Conservation (phyloP, 2,329 filamentous ascomycete genomes). For the Hysterium pulicare region DNA sequence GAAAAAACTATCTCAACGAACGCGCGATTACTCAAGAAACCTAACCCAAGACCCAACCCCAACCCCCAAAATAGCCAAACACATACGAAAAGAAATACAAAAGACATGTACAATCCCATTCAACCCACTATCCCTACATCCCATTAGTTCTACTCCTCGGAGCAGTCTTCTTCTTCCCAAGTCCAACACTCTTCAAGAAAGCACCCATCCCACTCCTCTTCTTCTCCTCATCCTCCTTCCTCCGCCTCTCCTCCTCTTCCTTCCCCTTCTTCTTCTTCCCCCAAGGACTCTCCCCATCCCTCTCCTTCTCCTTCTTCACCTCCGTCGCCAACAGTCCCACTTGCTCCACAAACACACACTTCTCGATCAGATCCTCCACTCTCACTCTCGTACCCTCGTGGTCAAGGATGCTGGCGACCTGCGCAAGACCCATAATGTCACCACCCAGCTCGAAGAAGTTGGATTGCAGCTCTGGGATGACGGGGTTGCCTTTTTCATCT, state of each 20-base stretch:
- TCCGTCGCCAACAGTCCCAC: constrained; percentile 23
- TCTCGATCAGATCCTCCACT: constrained; percentile 32
- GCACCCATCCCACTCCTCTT: constrained; percentile 12
- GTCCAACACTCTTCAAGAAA: constrained; percentile 9
- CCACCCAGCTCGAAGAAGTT: constrained; percentile 34
- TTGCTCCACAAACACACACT: constrained; percentile 28
- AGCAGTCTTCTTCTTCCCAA: constrained; percentile 19
- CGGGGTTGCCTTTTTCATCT: constrained; percentile 18
- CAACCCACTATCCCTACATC: no score
- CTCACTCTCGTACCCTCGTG: constrained; percentile 22
- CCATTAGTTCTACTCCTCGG: not conserved
- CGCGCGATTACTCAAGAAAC: no score
- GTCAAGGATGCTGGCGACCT: constrained; percentile 27
- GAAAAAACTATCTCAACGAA: no score
- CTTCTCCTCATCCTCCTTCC: constrained; percentile 4
- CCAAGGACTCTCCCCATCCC: constrained; percentile 27
- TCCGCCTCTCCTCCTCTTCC: constrained; percentile 7
- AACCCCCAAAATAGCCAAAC: no score
- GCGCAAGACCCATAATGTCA: constrained; percentile 33
- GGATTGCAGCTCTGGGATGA: constrained; percentile 20
- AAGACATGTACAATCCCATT: no score
- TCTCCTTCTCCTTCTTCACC: constrained; percentile 25
- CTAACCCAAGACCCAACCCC: no score
- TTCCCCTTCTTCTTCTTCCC: constrained; percentile 24
- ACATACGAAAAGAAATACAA: no score